These are phyloP conservation scores for Clavariopsis aquatica DNA, from an alignment of 495 filamentous ascomycete genomes.

Conservation along the genomic window DNA sequence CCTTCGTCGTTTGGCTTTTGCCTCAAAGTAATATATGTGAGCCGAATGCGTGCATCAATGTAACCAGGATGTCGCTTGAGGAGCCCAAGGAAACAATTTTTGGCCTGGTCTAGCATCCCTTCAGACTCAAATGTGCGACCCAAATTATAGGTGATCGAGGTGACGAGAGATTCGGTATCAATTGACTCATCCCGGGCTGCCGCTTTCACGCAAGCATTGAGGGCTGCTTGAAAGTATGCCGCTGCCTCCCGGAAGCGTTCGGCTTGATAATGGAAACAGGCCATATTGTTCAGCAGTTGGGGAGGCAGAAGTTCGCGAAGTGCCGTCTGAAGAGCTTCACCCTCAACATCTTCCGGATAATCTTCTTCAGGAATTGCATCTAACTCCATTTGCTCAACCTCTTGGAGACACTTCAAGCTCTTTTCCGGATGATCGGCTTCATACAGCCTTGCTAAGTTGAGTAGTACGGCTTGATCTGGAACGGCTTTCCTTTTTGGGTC, in stretches of 20 bases:
- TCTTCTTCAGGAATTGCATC: conserved; percentile 68
- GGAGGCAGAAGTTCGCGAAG: conserved; percentile 78
- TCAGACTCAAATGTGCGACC: conserved; percentile 93
- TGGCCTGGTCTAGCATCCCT: conserved; percentile 76
- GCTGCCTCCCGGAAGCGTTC: conserved; percentile 81
- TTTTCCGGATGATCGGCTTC: conserved; percentile 83
- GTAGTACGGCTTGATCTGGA: conserved; percentile 82
- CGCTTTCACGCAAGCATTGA: conserved; percentile 79
- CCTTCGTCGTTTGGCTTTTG: conserved; percentile 82
- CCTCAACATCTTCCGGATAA: conserved; percentile 62
- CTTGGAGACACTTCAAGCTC: conserved; percentile 83
- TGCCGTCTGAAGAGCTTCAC: conserved; percentile 52
- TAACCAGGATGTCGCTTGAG: conserved; percentile 83
- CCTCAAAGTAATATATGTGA: conserved; percentile 87
- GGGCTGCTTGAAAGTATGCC: conserved; percentile 81
- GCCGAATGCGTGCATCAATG: conserved; percentile 80
- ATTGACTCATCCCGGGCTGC: conserved; percentile 61
- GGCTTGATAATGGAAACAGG: conserved; percentile 84
- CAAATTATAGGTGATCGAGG: conserved; percentile 92
- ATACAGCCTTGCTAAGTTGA: conserved; percentile 89
- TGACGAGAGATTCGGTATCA: conserved; percentile 88
- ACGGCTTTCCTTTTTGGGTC: conserved; percentile 77
- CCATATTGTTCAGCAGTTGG: conserved; percentile 95
- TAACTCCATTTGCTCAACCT: conserved; percentile 84
- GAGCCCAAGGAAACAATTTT: conserved; percentile 81